Conservation (phyloP, 805 yeast species). For the Sugiyamaella valdiviana region DNA sequence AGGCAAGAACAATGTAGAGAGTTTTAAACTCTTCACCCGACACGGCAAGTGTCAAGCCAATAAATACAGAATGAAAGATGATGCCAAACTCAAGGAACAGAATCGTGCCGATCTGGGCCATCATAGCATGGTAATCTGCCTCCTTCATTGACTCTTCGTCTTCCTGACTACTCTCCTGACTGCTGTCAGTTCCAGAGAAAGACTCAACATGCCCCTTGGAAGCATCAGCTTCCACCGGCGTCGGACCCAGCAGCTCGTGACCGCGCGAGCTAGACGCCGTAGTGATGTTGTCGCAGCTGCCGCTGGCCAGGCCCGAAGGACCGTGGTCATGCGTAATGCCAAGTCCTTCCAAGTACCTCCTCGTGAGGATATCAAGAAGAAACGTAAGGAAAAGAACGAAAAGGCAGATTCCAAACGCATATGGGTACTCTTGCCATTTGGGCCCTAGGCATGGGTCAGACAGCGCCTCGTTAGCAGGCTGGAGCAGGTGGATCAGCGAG, state of each 20-base stretch:
- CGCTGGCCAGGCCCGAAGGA: slow-evolving; percentile 12
- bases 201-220: background rate
- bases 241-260: background rate
- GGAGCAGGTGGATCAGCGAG: slow-evolving; percentile 60
- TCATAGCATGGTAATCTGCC: background rate
- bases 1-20: slow-evolving; percentile 50
- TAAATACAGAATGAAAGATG: slow-evolving; percentile 74
- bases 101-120: slow-evolving; percentile 38
- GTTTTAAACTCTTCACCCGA: slow-evolving; percentile 71
- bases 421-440: slow-evolving; percentile 47
- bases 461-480: slow-evolving; percentile 31
- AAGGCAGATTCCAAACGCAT: slow-evolving; percentile 51
- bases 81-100: slow-evolving; percentile 74
- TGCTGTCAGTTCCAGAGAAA: background rate
- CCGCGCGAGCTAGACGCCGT: background rate
- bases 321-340: slow-evolving; percentile 22
- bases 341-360: slow-evolving; percentile 12
- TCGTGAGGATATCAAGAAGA: slow-evolving; percentile 19
- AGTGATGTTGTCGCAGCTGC: background rate
- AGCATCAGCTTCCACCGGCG: background rate
- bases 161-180: background rate
- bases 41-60: slow-evolving; percentile 72
- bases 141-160: background rate
- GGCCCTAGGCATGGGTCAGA: slow-evolving; percentile 17
- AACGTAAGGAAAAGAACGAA: slow-evolving; percentile 37